These are phyloP conservation scores for Eucalyptus brandiana DNA, from an alignment of 345 rosid species.

Conservation along the genomic window DNA sequence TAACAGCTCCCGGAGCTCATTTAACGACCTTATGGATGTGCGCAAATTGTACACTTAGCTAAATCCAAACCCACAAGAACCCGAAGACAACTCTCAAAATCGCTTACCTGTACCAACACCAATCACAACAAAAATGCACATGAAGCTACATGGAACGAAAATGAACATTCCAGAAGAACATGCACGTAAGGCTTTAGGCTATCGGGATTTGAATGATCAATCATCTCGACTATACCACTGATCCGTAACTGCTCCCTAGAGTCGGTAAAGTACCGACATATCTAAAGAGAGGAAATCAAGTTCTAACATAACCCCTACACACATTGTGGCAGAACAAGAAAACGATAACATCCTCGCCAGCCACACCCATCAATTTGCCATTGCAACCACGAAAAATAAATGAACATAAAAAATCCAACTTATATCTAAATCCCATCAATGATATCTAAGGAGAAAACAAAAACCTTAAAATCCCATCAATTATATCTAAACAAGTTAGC, in stretches of 20 bases:
- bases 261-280: conserved; percentile 82
- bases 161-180: not conserved
- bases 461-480: not conserved
- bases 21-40: not conserved
- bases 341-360: not conserved
- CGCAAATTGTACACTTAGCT: not conserved
- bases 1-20: not conserved
- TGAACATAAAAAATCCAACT: too few relatives aligned
- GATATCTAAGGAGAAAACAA: too few relatives aligned
- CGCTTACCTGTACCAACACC: not conserved
- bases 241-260: conserved; percentile 93
- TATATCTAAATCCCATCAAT: too few relatives aligned
- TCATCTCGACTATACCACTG: conserved; percentile 54
- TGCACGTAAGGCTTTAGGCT: conserved; percentile 50
- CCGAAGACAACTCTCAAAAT: not conserved
- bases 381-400: too few relatives aligned
- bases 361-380: too few relatives aligned
- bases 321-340: not conserved
- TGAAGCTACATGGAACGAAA: not conserved
- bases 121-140: not conserved
- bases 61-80: not conserved
- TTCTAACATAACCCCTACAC: not conserved
- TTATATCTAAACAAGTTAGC: not conserved
- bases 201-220: conserved; percentile 55
- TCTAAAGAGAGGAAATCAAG: conserved; percentile 4